A percentile compares a stretch with the other conserved stretches of the same genome.
Conservation (phyloP, 2,329 filamentous ascomycete species). For the Ophiosphaerella herpotricha region DNA sequence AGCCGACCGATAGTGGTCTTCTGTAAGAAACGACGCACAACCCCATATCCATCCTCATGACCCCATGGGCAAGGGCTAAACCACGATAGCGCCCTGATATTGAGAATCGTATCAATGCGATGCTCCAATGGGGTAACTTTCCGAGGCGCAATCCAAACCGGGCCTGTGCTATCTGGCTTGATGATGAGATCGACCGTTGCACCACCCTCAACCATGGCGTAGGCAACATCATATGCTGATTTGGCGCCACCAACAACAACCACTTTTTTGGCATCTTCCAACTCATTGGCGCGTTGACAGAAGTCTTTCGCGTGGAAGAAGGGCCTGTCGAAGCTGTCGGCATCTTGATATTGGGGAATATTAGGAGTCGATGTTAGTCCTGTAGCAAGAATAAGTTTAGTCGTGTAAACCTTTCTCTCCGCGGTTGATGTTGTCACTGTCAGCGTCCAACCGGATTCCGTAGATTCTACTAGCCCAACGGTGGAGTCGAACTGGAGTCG, state of each 20-base stretch:
- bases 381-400: slow-evolving; percentile 64
- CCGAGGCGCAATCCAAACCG: slow-evolving; percentile 61
- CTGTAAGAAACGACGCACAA: slow-evolving; percentile 60
- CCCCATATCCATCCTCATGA: slow-evolving; percentile 62
- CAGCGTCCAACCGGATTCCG: slow-evolving; percentile 20
- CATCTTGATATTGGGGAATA: slow-evolving; percentile 56
- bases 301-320: slow-evolving; percentile 63
- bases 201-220: slow-evolving; percentile 56
- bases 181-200: slow-evolving; percentile 62
- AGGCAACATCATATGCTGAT: slow-evolving; percentile 65
- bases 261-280: slow-evolving; percentile 33
- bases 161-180: slow-evolving; percentile 59
- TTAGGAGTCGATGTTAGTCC: slow-evolving; percentile 64
- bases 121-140: slow-evolving; percentile 68
- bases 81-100: slow-evolving; percentile 69
- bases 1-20: slow-evolving; percentile 59
- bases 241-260: slow-evolving; percentile 65
- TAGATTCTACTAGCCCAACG: slow-evolving; percentile 54
- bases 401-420: slow-evolving; percentile 19
- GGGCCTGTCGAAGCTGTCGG: slow-evolving; percentile 56
- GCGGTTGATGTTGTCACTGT: slow-evolving; percentile 1
- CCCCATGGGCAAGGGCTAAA: slow-evolving; percentile 76
- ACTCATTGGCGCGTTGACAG: slow-evolving; percentile 43
- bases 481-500: slow-evolving; percentile 56
- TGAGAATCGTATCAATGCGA: slow-evolving; percentile 67